These are phyloP conservation scores for Macadamia integrifolia DNA, from an alignment of 164 flowering plant species.

Conservation along the genomic window DNA sequence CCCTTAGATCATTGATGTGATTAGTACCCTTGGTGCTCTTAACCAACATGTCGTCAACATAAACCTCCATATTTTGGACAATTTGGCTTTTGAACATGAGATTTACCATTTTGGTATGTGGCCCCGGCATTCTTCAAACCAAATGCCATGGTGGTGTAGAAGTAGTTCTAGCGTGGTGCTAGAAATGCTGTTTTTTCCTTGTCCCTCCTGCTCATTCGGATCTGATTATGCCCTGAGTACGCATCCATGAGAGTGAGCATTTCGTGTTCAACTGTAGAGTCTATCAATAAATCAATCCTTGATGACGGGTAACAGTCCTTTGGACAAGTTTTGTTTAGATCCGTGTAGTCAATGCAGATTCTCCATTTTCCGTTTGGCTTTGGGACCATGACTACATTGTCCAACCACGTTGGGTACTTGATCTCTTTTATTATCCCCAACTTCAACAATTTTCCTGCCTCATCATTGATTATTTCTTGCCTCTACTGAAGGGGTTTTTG, in stretches of 20 bases:
- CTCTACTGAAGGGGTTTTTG: too few relatives aligned
- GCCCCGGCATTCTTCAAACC: constrained; percentile 5
- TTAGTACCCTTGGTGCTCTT: background rate
- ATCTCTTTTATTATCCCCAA: too few relatives aligned
- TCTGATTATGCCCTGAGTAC: constrained; percentile 3
- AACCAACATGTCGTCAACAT: constrained; percentile 5
- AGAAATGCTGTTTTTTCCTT: constrained; percentile 1
- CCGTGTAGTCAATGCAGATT: constrained; percentile 7
- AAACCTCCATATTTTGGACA: background rate
- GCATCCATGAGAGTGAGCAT: constrained; percentile 3
- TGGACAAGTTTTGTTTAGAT: background rate
- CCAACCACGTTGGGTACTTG: too few relatives aligned
- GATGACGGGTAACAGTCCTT: constrained; percentile 1
- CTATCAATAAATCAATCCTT: background rate
- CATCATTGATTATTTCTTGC: too few relatives aligned
- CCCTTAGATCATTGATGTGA: background rate
- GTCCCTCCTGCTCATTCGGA: background rate
- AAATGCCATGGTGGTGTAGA: constrained; percentile 8
- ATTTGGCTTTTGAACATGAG: background rate
- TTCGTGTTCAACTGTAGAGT: background rate
- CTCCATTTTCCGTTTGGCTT: background rate
- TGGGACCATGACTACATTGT: too few relatives aligned
- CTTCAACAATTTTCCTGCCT: too few relatives aligned
- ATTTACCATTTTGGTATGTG: constrained; percentile 5
- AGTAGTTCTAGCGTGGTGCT: background rate